Base-by-base conservation (phyloP, 1,284 basidiomycete species). In the Moniliophthora roreri region DNA sequence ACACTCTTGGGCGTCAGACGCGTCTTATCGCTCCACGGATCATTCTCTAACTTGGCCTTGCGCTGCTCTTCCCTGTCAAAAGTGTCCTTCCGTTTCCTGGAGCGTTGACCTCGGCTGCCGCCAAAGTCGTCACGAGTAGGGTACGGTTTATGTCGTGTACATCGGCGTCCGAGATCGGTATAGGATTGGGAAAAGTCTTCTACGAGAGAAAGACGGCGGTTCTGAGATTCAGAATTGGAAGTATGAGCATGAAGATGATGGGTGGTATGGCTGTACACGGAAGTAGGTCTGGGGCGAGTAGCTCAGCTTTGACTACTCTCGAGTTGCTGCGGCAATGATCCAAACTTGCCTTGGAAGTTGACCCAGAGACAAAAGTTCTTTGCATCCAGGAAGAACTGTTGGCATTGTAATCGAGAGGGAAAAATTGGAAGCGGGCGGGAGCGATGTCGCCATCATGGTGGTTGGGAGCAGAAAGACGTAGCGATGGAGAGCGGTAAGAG, bases 1-100 rank as follows among this genome's bases (percentile, higher is more conserved):
- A 55, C 53, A 24, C 45, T 47, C 21, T 51, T 45, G 32, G 53
- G 42, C 7, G 48, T 41, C 18, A 55, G 49, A 28, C 37, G 42
- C 15, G 41, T 47, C 28, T 42, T 37, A 20, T 55, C 53, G 28
- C 50, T 36, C 49, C 50, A 44, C 13, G 49, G 49, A 42, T 55
- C 53, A 15, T 47, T 50, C 36, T 41, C 49, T 10, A 55, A 28
- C 28, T 55, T 38, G 11, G 44, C 49, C 44, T 51, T 55, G 35
- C 53, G 53, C 10, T 49, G 47, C 32, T 53, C 47, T 40, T 53
- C 52, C 28, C 47, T 40, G 15, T 53, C 40, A 34, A 53, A 46
- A n/a, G 44, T 46, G 44, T 46, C 44, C 15, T 46, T 46, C 11
- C 44, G 44, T 18, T 46, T 46, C 18, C 44, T 46, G 11, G 44